Percentiles rank a stretch among this genome's conserved stretches.
These are phyloP conservation scores for slime mould (Dictyostelium discoideum) DNA, from an alignment of 78 protist genomes.

Conservation along the genomic window DNA sequence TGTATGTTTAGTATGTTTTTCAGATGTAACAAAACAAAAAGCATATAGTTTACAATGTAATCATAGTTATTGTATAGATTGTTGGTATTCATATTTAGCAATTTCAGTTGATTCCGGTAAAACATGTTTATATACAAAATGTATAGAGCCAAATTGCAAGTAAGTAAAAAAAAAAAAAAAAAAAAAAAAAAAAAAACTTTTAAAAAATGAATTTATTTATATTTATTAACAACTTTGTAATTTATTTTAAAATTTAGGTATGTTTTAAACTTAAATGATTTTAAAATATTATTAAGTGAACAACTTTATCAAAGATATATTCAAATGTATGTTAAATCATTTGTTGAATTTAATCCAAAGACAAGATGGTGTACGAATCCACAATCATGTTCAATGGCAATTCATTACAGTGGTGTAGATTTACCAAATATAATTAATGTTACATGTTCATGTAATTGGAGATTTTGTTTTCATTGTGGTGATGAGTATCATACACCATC, in stretches of 20 bases:
- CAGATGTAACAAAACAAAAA: not conserved
- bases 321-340: slow-evolving; percentile 21
- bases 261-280: not conserved
- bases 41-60: slow-evolving; percentile 4
- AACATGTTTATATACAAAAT: slow-evolving; percentile 26
- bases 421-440: slow-evolving; percentile 23
- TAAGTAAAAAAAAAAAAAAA: not conserved
- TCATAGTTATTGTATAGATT: slow-evolving; percentile 25
- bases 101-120: slow-evolving; percentile 5
- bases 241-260: not conserved
- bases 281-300: slow-evolving; percentile 3
- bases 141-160: slow-evolving; percentile 49
- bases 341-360: slow-evolving; percentile 49
- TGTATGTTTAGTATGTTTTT: slow-evolving; percentile 24
- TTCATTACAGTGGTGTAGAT: slow-evolving; percentile 21
- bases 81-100: slow-evolving; percentile 32
- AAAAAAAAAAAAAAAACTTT: too few species aligned
- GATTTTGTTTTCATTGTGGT: slow-evolving; percentile 68
- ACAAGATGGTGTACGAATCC: slow-evolving; percentile 49
- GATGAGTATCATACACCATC: slow-evolving; percentile 28
- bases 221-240: not conserved
- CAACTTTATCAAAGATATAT: not conserved
- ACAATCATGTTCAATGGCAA: not conserved
- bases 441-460: slow-evolving; percentile 43
- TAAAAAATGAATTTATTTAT: too few species aligned